Percentiles rank a stretch among this genome's conserved stretches.
Evolutionary conservation across 2,329 filamentous ascomycete species (phyloP).

Genomic region (Dactylellina sp.): DNA sequence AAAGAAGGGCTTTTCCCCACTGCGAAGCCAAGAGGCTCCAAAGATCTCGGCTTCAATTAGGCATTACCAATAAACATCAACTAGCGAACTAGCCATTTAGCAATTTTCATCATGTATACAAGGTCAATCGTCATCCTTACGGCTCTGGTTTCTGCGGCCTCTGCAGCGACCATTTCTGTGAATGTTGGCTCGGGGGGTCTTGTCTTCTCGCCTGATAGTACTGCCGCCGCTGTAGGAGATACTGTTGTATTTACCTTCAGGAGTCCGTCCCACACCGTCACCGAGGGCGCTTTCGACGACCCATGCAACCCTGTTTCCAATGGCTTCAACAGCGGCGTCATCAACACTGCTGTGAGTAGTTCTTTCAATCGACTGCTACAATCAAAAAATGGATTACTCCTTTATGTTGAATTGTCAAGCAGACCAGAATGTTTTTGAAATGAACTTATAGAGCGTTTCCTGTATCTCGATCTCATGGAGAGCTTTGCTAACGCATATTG

Average conservation of each 20-base stretch:
- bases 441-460: too few species aligned
- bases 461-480: too few species aligned
- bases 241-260: constrained; percentile 28
- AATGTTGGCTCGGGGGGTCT: constrained; percentile 70
- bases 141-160: constrained; percentile 16
- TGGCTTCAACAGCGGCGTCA: constrained; percentile 40
- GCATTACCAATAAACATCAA: too few species aligned
- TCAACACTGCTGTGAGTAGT: constrained; percentile 1
- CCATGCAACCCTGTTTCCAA: constrained; percentile 73
- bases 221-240: constrained; percentile 72
- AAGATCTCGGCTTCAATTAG: too few species aligned
- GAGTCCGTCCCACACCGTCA: constrained; percentile 77
- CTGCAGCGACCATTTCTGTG: constrained; percentile 71
- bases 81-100: too few species aligned
- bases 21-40: too few species aligned
- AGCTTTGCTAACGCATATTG: background rate
- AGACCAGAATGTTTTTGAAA: too few species aligned
- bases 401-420: too few species aligned
- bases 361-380: background rate
- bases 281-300: constrained; percentile 78
- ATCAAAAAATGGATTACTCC: background rate
- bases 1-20: too few species aligned
- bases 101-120: too few species aligned
- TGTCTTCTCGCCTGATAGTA: constrained; percentile 74
- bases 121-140: constrained; percentile 12